These are phyloP conservation scores for Euphorbia neoarborescens DNA, from an alignment of 441 rosid genomes.

Conservation along the genomic window DNA sequence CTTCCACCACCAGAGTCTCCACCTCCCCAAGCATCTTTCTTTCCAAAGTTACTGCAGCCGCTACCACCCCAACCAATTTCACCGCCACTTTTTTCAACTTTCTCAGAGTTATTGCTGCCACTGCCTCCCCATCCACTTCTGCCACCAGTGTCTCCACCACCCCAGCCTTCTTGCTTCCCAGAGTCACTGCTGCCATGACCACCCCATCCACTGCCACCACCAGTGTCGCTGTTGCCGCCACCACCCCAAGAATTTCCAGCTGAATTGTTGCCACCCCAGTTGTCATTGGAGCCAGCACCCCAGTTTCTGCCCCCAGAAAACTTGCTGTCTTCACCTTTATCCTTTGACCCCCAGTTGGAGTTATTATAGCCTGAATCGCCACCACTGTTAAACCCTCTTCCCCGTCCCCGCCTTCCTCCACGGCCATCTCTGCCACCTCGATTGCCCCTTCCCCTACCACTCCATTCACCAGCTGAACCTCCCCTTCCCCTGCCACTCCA, in stretches of 20 bases:
- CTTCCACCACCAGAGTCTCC: not conserved
- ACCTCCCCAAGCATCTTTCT: too few species aligned
- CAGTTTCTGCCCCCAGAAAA: constrained; percentile 8
- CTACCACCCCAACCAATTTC: too few species aligned
- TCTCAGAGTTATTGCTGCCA: too few species aligned
- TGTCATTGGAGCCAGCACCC: not conserved
- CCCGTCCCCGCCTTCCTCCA: not conserved
- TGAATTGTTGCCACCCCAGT: constrained; percentile 8
- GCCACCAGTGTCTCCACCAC: constrained; percentile 6
- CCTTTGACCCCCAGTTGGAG: constrained; percentile 3
- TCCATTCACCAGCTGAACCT: not conserved
- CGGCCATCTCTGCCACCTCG: constrained; percentile 2
- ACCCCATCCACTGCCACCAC: not conserved
- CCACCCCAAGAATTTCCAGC: constrained; percentile 2
- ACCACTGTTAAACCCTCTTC: constrained; percentile 3
- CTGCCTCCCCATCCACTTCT: not conserved
- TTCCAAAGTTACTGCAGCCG: too few species aligned
- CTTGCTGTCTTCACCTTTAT: constrained; percentile 2
- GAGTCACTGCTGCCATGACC: not conserved
- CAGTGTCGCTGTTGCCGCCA: not conserved
- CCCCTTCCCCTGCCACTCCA: constrained; percentile 3
- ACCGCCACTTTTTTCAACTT: not conserved
- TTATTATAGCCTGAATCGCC: not conserved
- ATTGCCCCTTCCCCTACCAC: constrained; percentile 1
- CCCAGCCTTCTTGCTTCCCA: not conserved